Percentiles rank a stretch among this genome's conserved stretches.
These are phyloP conservation scores for Apiospora aurea DNA, from an alignment of 2,329 filamentous ascomycete genomes.

Conservation along the genomic window DNA sequence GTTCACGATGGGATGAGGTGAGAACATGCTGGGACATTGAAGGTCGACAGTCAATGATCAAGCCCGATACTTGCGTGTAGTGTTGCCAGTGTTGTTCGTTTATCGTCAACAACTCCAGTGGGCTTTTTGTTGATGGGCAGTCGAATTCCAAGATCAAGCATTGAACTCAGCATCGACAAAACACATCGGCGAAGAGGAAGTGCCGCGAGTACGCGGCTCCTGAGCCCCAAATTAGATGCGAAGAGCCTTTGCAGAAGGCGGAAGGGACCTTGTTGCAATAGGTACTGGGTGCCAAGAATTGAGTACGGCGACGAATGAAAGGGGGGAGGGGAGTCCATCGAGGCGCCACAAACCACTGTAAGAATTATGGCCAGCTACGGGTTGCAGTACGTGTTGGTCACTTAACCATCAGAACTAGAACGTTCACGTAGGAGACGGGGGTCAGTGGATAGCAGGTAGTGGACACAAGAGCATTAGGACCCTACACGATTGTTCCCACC, in stretches of 20 bases:
- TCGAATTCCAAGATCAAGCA: neutral
- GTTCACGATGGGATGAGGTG: neutral
- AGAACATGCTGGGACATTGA: neutral
- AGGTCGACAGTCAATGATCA: neutral
- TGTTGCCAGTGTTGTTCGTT: neutral
- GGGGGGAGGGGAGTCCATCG: neutral
- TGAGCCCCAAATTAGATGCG: neutral
- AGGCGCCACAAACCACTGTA: neutral
- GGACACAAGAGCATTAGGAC: neutral
- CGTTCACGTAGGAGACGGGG: no score
- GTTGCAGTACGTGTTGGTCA: neutral
- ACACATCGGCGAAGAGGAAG: neutral
- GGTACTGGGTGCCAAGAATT: neutral
- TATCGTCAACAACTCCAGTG: no score
- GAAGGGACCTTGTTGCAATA: neutral
- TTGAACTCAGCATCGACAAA: neutral
- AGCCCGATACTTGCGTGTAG: neutral
- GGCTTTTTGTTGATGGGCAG: neutral
- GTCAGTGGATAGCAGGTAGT: neutral
- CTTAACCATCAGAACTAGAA: neutral
- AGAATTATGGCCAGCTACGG: neutral
- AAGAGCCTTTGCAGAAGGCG: neutral
- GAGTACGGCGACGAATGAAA: neutral
- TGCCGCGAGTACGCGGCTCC: neutral
- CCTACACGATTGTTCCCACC: neutral